A percentile compares a stretch with the other conserved stretches of the same genome.
Evolutionary conservation across 2,329 filamentous ascomycete species (phyloP).

Genomic region (Plenodomus biglobosus): DNA sequence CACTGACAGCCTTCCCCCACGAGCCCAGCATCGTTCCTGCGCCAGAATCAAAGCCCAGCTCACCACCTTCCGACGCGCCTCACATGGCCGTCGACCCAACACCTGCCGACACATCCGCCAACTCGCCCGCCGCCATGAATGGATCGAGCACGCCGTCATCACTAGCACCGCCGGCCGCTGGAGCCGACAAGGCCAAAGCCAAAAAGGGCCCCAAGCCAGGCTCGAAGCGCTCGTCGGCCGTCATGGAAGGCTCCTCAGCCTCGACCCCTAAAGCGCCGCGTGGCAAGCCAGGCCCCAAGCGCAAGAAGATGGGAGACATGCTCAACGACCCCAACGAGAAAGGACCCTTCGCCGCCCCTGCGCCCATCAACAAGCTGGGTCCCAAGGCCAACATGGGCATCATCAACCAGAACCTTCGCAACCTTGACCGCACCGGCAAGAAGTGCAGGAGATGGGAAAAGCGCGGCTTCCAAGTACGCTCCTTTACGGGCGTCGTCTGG

Average conservation of each 20-base stretch:
- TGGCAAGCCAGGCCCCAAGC: slow-evolving; percentile 93
- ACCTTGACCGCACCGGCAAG: slow-evolving; percentile 87
- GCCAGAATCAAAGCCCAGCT: slow-evolving; percentile 42
- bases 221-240: slow-evolving; percentile 59
- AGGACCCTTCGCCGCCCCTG: slow-evolving; percentile 45
- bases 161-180: slow-evolving; percentile 50
- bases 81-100: slow-evolving; percentile 39
- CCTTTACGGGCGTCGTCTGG: slow-evolving; percentile 87
- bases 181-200: slow-evolving; percentile 66
- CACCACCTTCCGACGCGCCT: slow-evolving; percentile 42
- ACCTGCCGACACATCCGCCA: slow-evolving; percentile 45
- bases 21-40: slow-evolving; percentile 25
- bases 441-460: slow-evolving; percentile 91
- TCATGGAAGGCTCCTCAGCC: slow-evolving; percentile 54
- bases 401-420: slow-evolving; percentile 93
- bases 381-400: slow-evolving; percentile 96
- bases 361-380: slow-evolving; percentile 75
- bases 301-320: slow-evolving; percentile 73
- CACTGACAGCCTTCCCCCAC: slow-evolving; percentile 35
- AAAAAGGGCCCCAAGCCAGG: slow-evolving; percentile 61
- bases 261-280: slow-evolving; percentile 62
- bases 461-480: slow-evolving; percentile 81
- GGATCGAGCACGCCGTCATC: slow-evolving; percentile 40
- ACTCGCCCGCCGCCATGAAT: slow-evolving; percentile 43
- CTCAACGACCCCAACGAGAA: slow-evolving; percentile 48